Base-by-base conservation (phyloP, 345 rosid species). In the Firmiana major region DNA sequence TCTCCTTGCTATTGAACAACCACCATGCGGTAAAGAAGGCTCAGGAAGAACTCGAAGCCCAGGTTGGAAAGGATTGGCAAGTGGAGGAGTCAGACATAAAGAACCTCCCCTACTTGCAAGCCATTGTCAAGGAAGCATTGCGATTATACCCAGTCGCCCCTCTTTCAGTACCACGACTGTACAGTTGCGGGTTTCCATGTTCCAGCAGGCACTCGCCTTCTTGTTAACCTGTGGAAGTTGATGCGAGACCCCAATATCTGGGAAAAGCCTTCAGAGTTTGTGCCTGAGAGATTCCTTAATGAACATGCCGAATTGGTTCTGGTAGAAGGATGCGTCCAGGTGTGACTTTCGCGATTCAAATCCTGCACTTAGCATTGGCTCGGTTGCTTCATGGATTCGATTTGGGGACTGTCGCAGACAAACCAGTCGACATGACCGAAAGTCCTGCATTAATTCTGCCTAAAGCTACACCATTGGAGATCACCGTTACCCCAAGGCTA, bases 121-220 rank as follows among this genome's bases (percentile, higher is more conserved):
- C 97, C 7, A 81, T 89, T 28, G 31, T 88, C 77, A 92, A 89
- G 80, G 97, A 92, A 78, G 84, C 91, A 7, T 77, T 90, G 40
- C 80, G 93, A 12, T 63, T 92, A 19, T 87, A 89, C 79, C 94
- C 97, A 12, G 86, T 88, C 0, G 86, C 76, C 7, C 93, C 97
- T 5, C 87, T 90, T 12, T 77, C 81, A 49, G 88, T 83, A 17
- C 83, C n/a, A n/a, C n/a, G 92, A 90, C 54, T 87, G 92, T 81
- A 87, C 43, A 0, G 64, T 91, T 31, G 78, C 76, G 0, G 92
- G 90, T 57, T 88, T 86, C 73, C 71, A 76, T 26, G 81, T 88
- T 38, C 46, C 83, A 9, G 63, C 79, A 1, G 92, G 91, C 51
- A 88, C 91, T 7, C 86, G 86, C n/a, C 55, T 89, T 81, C 24